A percentile compares a stretch with the other conserved stretches of the same genome.
These are phyloP conservation scores for Exophiala viscosa DNA, from an alignment of 2,329 filamentous ascomycete species.

Conservation along the genomic window DNA sequence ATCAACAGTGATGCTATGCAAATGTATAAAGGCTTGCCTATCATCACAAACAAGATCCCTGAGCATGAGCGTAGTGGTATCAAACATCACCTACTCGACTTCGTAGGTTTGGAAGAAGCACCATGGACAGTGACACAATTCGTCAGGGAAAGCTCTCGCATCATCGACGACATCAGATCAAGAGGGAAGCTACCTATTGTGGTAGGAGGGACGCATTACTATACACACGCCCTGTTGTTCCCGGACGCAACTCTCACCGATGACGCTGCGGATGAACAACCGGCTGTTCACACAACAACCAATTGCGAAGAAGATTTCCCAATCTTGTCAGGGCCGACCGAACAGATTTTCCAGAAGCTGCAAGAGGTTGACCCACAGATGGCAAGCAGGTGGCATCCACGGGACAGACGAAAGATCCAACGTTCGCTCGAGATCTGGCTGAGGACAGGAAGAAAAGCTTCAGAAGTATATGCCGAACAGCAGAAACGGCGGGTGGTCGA, in stretches of 20 bases:
- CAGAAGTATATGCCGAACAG: conserved; percentile 83
- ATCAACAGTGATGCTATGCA: conserved; percentile 99
- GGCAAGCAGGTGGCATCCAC: conserved; percentile 90
- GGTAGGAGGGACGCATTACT: conserved; percentile 94
- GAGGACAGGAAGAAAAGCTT: conserved; percentile 74
- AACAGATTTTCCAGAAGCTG: conserved; percentile 68
- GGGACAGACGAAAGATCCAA: conserved; percentile 83
- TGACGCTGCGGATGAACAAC: conserved; percentile 25
- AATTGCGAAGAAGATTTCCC: conserved; percentile 41
- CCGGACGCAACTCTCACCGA: conserved; percentile 60
- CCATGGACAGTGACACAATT: conserved; percentile 83
- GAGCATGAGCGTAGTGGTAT: conserved; percentile 70
- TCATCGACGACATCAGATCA: conserved; percentile 72
- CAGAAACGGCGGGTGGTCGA: conserved; percentile 14
- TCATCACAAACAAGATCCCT: conserved; percentile 93
- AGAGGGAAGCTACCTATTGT: conserved; percentile 81
- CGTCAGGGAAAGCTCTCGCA: conserved; percentile 61
- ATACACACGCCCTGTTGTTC: conserved; percentile 84
- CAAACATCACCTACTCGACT: conserved; percentile 82
- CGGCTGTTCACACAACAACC: conserved; percentile 29
- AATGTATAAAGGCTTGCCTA: conserved; percentile 83
- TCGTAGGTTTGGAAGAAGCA: conserved; percentile 69
- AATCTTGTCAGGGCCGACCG: conserved; percentile 67
- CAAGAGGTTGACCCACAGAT: conserved; percentile 80
- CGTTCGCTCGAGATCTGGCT: conserved; percentile 88